Evolutionary conservation across 2,329 filamentous ascomycete genomes (phyloP).

Genomic region (Calonectria leucothoes): DNA sequence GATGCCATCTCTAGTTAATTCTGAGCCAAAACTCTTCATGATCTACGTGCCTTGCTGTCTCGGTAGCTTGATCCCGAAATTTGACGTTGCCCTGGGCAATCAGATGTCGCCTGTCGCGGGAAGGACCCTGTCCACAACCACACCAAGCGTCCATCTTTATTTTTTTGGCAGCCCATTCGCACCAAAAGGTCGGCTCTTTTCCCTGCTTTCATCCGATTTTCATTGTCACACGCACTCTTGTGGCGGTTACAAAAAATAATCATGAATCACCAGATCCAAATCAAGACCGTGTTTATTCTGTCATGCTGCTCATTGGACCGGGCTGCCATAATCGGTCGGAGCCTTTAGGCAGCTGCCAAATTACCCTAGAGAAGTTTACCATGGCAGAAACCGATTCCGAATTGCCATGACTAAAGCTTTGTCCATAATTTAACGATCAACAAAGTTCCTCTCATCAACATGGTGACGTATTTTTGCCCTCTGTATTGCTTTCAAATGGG

Average conservation of each 20-base stretch:
- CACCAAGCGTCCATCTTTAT: not conserved
- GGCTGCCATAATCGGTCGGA: not conserved
- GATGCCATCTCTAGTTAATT: not conserved
- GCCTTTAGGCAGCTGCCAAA: not conserved
- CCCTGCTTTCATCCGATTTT: not conserved
- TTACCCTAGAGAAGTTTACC: not conserved
- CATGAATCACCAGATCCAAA: not conserved
- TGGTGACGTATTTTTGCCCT: not conserved
- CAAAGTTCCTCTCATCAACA: not conserved
- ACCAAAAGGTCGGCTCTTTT: too few species aligned
- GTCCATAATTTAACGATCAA: not conserved
- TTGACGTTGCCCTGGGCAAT: not conserved
- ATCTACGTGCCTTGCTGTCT: not conserved
- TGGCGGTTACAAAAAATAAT: too few species aligned
- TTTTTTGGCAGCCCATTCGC: not conserved
- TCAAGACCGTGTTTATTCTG: not conserved
- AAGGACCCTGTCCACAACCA: too few species aligned
- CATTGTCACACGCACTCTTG: not conserved
- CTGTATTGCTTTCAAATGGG: not conserved
- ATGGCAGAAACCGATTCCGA: not conserved
- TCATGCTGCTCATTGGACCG: not conserved
- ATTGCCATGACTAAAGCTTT: not conserved
- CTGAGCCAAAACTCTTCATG: not conserved
- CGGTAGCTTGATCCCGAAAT: not conserved
- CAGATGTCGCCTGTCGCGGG: not conserved